Conservation (phyloP, 2,329 filamentous ascomycete genomes). For the Cordyceps fumosorosea region DNA sequence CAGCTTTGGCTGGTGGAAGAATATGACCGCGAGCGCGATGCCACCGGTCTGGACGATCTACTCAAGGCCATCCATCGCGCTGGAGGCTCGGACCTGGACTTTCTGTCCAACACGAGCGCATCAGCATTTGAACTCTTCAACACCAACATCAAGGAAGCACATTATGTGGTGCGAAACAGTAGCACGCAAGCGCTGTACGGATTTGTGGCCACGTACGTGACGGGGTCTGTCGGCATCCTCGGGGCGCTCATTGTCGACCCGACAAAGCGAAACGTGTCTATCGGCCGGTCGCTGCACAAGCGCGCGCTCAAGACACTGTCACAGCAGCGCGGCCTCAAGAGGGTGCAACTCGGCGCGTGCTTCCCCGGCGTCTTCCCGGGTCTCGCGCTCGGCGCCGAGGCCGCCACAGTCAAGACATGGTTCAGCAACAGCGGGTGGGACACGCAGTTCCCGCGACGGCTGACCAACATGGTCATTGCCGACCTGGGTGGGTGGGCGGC, state of each 20-base stretch:
- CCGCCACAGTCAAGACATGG: constrained; percentile 58
- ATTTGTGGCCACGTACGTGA: constrained; percentile 84
- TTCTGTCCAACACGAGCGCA: constrained; percentile 63
- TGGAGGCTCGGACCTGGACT: constrained; percentile 59
- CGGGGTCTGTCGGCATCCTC: constrained; percentile 65
- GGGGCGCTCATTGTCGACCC: constrained; percentile 89
- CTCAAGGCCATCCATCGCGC: constrained; percentile 63
- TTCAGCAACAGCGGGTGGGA: constrained; percentile 91
- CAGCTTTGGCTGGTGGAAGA: constrained; percentile 93
- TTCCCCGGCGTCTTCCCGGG: constrained; percentile 84
- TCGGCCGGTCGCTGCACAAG: constrained; percentile 83
- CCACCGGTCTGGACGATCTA: constrained; percentile 65
- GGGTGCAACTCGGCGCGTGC: constrained; percentile 72
- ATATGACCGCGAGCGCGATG: constrained; percentile 75
- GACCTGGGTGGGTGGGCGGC: constrained; percentile 68
- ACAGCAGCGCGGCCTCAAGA: constrained; percentile 65
- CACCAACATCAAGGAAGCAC: constrained; percentile 66
- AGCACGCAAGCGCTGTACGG: constrained; percentile 87
- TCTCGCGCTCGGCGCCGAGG: constrained; percentile 55
- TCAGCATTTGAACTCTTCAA: constrained; percentile 70
- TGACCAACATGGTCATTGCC: constrained; percentile 64
- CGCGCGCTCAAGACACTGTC: constrained; percentile 69
- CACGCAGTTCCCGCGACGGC: constrained; percentile 48
- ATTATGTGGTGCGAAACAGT: constrained; percentile 91
- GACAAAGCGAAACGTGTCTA: constrained; percentile 75